Evolutionary conservation across 306 rosid species (phyloP).

Genomic region (Prunus davidiana): DNA sequence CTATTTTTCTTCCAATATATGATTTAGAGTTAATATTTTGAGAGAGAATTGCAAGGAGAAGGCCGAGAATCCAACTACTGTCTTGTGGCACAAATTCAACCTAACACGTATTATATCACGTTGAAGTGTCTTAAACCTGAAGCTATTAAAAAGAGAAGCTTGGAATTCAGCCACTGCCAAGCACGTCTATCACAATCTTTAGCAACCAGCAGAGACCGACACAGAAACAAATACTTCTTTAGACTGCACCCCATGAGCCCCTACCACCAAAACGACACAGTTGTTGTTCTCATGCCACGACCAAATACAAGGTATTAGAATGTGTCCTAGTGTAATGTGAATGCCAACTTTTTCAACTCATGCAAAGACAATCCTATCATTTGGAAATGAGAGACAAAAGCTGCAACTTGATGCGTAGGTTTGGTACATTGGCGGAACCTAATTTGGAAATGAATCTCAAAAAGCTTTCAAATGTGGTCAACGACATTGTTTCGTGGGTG

Average conservation of each 20-base stretch:
- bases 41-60: too few relatives aligned
- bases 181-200: not conserved
- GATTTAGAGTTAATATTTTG: too few relatives aligned
- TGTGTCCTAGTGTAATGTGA: not conserved
- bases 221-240: not conserved
- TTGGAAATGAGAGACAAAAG: slow-evolving; percentile 9
- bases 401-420: slow-evolving; percentile 23
- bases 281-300: not conserved
- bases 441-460: not conserved
- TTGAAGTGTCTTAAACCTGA: too few relatives aligned
- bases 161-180: too few relatives aligned
- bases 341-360: not conserved
- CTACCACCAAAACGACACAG: not conserved
- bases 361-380: slow-evolving; percentile 1
- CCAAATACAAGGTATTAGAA: not conserved
- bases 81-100: too few relatives aligned
- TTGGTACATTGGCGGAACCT: slow-evolving; percentile 22
- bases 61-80: too few relatives aligned
- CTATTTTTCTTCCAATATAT: not conserved
- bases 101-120: too few relatives aligned
- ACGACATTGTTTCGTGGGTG: too few relatives aligned
- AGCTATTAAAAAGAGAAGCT: too few relatives aligned
- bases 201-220: not conserved
- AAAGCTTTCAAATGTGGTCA: too few relatives aligned
- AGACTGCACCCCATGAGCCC: not conserved